Evolutionary conservation across 1,139 yeast genomes (phyloP), one percentile per base, ranked within the genome.

Genomic region (Yamadazyma dushanensis): DNA sequence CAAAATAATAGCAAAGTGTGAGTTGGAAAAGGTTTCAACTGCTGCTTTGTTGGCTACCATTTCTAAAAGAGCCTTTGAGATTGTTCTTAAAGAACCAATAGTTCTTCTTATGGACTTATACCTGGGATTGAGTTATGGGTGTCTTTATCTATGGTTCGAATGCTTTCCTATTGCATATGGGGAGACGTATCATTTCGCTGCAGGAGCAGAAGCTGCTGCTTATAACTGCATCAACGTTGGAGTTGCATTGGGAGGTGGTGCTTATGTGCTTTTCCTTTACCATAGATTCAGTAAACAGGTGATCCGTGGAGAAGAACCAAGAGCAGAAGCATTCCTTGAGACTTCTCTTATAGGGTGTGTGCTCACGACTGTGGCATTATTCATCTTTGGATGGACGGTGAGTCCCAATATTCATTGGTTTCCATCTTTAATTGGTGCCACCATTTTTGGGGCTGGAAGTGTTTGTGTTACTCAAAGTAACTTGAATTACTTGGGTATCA

Each of bases 261-360:
- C 53, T 16, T 63, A 59, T 38, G 38, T 57, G 22, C 50, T 55
- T 0, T 28, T 46, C 15, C 46, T 56, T 17, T 38, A 46, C 21
- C 35, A 39, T 19, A 34, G 19, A 2, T 61, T 53, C 35, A 58
- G 63, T 14, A 45, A 62, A 33, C 65, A 59, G 11, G 35, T 46
- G 4, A 45, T 55, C 4, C 53, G 53, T 18, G 64, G 63, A 23
- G 73, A 76, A 16, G 51, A 52, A 18, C 63, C 77, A 0, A 51
- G 61, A 9, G 88, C 92, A 0, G 90, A 83, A 49, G 73, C 70
- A 39, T 70, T 86, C 39, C 58, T 83, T 27, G 77, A 76, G 10
- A 62, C 77, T 8, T 66, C 82, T 53, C 56, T 61, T 24, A 34
- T 56, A 22, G 68, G 68, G 3, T 43, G 58, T 30, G 31, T 54